Base-by-base conservation (phyloP, 2,329 filamentous ascomycete genomes). In the Aspergillus spinulosporus region DNA sequence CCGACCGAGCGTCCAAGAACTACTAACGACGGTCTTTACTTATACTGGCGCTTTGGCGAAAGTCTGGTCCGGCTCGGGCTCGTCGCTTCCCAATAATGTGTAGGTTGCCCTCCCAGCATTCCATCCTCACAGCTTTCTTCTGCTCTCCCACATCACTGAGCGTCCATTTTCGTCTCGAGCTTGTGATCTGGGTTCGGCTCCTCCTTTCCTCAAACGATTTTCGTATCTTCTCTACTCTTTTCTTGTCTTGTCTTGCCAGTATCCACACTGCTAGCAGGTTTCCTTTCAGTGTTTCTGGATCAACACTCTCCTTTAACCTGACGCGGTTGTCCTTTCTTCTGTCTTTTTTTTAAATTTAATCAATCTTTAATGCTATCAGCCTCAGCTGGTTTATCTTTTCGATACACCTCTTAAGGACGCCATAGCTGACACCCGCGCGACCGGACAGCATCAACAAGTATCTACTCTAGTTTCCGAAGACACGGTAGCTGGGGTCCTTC, bases 381-480 rank as follows among this genome's bases (percentile, higher is more conserved):
- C 37, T 54, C 29, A 40, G 9, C 34, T 26, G 8, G 14, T 31
- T 21, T 6, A 39, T 12, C 4, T 5, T 32, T 39, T 12, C 34
- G 29, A 37, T 11, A 31, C 5, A n/a, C 12, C 1, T 29, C 15
- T 26, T 31, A 6, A 43, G 40, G 32, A 43, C 36, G n/a, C 28
- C 49, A 15, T 46, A 29, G 59, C 62, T 62, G 62, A 64, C 51
- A 62, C 51, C 31, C 26, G 21, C 6, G 15, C 14, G 3, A 32
- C 21, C 39, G 29, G 54, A 59, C 57, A 71, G 67, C 69, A 52
- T 59, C 64, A 45, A 64, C 58, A 53, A 62, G 60, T 42, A 66
- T 72, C 52, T 67, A 66, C 49, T 62, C 68, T 5, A 56, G 59
- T 21, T 67, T 72, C 53, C 66, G 70, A 57, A 68, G 61, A 31